Conservation (phyloP, 495 filamentous ascomycete species). For the Chaetomidium leptoderma region DNA sequence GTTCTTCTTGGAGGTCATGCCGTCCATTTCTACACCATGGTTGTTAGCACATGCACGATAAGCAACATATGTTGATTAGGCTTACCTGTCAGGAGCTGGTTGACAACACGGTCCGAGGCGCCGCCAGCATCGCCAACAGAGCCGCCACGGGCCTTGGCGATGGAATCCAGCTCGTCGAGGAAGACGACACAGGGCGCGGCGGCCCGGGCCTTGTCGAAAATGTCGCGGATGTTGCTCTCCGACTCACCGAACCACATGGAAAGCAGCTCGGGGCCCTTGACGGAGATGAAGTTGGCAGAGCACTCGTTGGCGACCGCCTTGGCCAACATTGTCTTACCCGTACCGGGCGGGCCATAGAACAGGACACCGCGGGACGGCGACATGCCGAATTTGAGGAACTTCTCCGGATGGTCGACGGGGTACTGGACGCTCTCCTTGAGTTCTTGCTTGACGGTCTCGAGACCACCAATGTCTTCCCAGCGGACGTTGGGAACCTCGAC, state of each 20-base stretch:
- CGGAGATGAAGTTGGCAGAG: slow-evolving; percentile 97
- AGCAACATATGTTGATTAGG: not conserved
- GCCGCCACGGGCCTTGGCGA: slow-evolving; percentile 98
- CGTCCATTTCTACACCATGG: slow-evolving; percentile 83
- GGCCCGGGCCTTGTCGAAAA: slow-evolving; percentile 98
- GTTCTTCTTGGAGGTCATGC: slow-evolving; percentile 99
- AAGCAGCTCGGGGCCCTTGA: slow-evolving; percentile 95
- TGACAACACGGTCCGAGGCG: slow-evolving; percentile 98
- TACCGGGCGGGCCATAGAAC: slow-evolving; percentile 98
- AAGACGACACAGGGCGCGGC: slow-evolving; percentile 98
- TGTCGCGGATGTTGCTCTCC: slow-evolving; percentile 98
- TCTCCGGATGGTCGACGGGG: slow-evolving; percentile 98
- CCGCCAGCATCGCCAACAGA: slow-evolving; percentile 95
- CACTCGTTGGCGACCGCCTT: slow-evolving; percentile 99
- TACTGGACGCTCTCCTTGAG: slow-evolving; percentile 99
- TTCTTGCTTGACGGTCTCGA: slow-evolving; percentile 98
- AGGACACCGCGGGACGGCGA: slow-evolving; percentile 97
- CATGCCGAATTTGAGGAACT: slow-evolving; percentile 99
- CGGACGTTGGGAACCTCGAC: slow-evolving; percentile 98
- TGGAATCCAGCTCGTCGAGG: slow-evolving; percentile 97
- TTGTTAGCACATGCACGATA: slow-evolving; percentile 40
- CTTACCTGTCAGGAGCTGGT: slow-evolving; percentile 96
- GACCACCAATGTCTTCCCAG: slow-evolving; percentile 99
- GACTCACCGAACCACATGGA: slow-evolving; percentile 99
- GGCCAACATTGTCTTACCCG: slow-evolving; percentile 98